Evolutionary conservation across 2,329 filamentous ascomycete genomes (phyloP).

Genomic region (Trichoderma arundinaceum): DNA sequence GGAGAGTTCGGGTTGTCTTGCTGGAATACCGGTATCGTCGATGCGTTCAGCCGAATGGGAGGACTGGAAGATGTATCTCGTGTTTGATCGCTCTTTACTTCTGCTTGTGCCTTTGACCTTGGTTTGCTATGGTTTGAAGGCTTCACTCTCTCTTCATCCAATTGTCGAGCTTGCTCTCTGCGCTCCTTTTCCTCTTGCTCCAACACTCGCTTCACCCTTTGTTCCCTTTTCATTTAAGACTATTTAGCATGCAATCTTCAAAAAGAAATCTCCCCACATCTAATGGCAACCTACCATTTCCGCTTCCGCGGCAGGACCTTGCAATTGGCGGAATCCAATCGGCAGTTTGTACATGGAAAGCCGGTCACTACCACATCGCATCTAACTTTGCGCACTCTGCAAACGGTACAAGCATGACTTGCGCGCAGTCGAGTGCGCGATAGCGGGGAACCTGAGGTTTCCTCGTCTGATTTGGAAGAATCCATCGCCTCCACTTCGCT

Average conservation of each 20-base stretch:
- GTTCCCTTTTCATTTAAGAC: slow-evolving; percentile 5
- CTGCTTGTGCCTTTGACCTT: background rate
- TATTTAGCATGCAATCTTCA: background rate
- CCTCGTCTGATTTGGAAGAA: slow-evolving; percentile 19
- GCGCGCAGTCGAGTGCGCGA: slow-evolving; percentile 23
- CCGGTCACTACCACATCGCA: slow-evolving; percentile 33
- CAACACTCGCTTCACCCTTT: slow-evolving; percentile 23
- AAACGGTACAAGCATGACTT: slow-evolving; percentile 26
- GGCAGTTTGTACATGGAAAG: slow-evolving; percentile 33
- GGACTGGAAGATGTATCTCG: background rate
- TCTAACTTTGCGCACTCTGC: slow-evolving; percentile 31
- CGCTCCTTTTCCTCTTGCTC: slow-evolving; percentile 22
- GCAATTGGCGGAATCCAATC: slow-evolving; percentile 30
- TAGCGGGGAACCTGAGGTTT: slow-evolving; percentile 11
- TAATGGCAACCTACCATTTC: slow-evolving; percentile 6
- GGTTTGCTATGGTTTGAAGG: background rate
- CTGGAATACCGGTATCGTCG: slow-evolving; percentile 2
- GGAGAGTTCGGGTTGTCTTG: background rate
- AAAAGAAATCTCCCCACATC: background rate
- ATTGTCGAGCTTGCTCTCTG: background rate
- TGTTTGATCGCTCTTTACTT: background rate
- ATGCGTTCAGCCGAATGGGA: background rate
- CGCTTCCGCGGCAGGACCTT: slow-evolving; percentile 21
- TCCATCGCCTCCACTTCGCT: slow-evolving; percentile 14
- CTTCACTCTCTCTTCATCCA: background rate